A percentile compares a stretch with the other conserved stretches of the same genome.
Conservation (phyloP, 2,329 filamentous ascomycete genomes). For the Elsinoe ampelina region DNA sequence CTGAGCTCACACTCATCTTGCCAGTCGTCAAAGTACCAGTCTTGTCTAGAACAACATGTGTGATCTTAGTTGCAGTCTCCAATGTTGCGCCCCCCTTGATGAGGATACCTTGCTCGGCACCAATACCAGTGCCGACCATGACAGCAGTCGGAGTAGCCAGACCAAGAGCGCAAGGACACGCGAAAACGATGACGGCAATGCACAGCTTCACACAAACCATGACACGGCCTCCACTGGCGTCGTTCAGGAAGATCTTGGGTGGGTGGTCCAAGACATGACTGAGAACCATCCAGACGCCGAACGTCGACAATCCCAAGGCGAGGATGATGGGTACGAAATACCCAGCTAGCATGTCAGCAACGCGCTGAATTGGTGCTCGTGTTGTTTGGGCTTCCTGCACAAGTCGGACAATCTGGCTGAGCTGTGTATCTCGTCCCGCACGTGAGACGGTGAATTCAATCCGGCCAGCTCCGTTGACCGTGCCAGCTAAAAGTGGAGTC, state of each 20-base stretch:
- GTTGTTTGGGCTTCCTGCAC: constrained; percentile 95
- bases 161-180: constrained; percentile 93
- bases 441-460: constrained; percentile 87
- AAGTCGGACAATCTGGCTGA: constrained; percentile 96
- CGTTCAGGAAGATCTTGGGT: constrained; percentile 76
- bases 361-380: constrained; percentile 83
- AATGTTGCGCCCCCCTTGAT: constrained; percentile 92
- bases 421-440: constrained; percentile 87
- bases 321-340: constrained; percentile 92
- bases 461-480: constrained; percentile 86
- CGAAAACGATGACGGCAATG: constrained; percentile 97
- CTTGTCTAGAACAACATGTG: constrained; percentile 87
- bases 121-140: constrained; percentile 97
- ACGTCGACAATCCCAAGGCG: constrained; percentile 72
- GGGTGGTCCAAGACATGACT: constrained; percentile 76
- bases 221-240: constrained; percentile 75
- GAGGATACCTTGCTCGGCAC: constrained; percentile 91
- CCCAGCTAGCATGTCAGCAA: constrained; percentile 83
- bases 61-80: constrained; percentile 83
- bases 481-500: constrained; percentile 75
- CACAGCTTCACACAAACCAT: constrained; percentile 97
- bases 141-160: constrained; percentile 92
- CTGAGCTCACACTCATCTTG: constrained; percentile 82
- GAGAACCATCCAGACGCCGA: constrained; percentile 86
- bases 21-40: constrained; percentile 90